Percentiles rank a stretch among this genome's conserved stretches.
These are phyloP conservation scores for Ganoderma multipileum DNA, from an alignment of 1,284 basidiomycete genomes.

Conservation along the genomic window DNA sequence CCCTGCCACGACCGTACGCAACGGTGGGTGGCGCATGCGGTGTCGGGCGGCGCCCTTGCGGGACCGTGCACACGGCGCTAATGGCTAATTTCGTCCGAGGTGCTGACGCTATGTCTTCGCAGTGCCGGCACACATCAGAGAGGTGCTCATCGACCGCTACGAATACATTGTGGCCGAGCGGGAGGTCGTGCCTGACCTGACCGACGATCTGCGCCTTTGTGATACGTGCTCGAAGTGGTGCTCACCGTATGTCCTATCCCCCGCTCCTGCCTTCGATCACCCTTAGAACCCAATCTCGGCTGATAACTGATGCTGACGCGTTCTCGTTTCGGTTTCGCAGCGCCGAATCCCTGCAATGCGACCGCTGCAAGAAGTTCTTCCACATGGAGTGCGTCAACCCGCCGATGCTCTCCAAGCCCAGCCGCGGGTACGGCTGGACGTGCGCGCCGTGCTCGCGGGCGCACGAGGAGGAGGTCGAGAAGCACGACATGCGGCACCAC, in stretches of 20 bases:
- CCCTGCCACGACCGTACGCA: conserved; percentile 85
- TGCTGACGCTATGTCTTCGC: conserved; percentile 13
- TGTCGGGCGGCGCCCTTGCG: neutral
- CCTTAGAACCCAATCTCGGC: conserved; percentile 10
- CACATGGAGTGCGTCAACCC: conserved; percentile 96
- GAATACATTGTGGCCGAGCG: conserved; percentile 96
- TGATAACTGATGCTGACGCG: neutral
- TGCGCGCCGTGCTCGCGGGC: conserved; percentile 91
- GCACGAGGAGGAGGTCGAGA: conserved; percentile 89
- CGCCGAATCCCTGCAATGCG: conserved; percentile 91
- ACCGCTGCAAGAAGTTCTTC: conserved; percentile 92
- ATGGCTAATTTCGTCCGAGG: neutral
- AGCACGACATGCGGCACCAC: conserved; percentile 62
- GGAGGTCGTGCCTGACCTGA: conserved; percentile 90
- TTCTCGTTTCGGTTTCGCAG: conserved; percentile 46
- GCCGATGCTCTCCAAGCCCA: conserved; percentile 93
- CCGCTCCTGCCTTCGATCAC: conserved; percentile 13
- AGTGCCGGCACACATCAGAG: conserved; percentile 85
- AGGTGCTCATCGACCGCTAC: conserved; percentile 82
- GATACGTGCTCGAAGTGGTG: conserved; percentile 90
- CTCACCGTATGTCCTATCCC: conserved; percentile 60
- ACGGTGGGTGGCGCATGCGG: conserved; percentile 63
- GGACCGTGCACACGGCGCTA: neutral
- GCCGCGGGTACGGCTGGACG: conserved; percentile 97
- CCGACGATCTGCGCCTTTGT: conserved; percentile 87